Percentiles rank a stretch among this genome's conserved stretches.
These are phyloP conservation scores for Cyclanthera cordifolia DNA, from an alignment of 306 rosid species.

Conservation along the genomic window DNA sequence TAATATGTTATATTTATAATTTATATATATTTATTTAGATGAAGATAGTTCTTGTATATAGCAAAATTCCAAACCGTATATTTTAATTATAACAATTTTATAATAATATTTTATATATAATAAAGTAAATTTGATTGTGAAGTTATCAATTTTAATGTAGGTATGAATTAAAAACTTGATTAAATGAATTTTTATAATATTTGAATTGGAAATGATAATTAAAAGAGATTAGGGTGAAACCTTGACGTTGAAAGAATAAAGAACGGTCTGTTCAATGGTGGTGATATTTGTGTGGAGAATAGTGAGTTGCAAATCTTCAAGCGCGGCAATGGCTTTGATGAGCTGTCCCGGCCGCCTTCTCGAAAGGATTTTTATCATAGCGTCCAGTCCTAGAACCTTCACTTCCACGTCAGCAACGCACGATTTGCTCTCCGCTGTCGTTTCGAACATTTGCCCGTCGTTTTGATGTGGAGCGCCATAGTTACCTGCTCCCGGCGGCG, in stretches of 20 bases:
- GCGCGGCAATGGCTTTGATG: constrained; percentile 81
- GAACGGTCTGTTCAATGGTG: constrained; percentile 92
- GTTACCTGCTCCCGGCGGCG: constrained; percentile 25
- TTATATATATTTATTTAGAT: too few relatives aligned
- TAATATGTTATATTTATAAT: too few relatives aligned
- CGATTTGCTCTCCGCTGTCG: constrained; percentile 67
- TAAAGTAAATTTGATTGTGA: too few relatives aligned
- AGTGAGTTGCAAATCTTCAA: constrained; percentile 77
- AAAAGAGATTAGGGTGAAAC: constrained; percentile 15
- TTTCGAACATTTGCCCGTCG: constrained; percentile 43
- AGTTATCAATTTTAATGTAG: too few relatives aligned
- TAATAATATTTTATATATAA: too few relatives aligned
- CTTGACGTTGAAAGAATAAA: constrained; percentile 91
- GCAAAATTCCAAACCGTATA: too few relatives aligned
- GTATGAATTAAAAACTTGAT: too few relatives aligned
- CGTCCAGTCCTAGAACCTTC: constrained; percentile 75
- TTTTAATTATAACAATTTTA: too few relatives aligned
- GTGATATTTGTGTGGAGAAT: constrained; percentile 93
- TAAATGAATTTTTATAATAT: too few relatives aligned
- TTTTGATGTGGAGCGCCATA: constrained; percentile 23
- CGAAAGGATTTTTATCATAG: constrained; percentile 77
- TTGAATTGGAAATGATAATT: background rate
- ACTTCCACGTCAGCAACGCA: constrained; percentile 95
- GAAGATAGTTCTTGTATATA: too few relatives aligned
- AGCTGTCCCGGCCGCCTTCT: constrained; percentile 87